A percentile compares a stretch with the other conserved stretches of the same genome.
These are phyloP conservation scores for Lagenidium sp. DNA, from an alignment of 352 stramenopile genomes.

Conservation along the genomic window DNA sequence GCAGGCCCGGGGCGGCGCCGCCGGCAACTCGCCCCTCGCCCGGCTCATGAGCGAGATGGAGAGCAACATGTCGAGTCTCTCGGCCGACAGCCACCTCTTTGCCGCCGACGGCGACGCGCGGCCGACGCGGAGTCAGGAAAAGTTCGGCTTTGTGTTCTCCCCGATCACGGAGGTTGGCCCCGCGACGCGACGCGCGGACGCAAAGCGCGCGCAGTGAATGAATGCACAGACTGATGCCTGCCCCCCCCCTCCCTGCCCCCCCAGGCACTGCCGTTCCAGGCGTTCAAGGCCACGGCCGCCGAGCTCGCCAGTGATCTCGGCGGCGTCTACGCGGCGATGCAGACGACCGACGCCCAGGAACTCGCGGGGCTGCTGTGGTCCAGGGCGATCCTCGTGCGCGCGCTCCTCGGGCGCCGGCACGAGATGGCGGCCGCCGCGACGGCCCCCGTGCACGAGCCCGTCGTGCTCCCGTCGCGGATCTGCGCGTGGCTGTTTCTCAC, in stretches of 20 bases:
- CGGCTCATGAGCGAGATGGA: conserved; percentile 67
- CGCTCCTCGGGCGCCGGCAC: conserved; percentile 9
- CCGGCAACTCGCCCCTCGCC: conserved; percentile 27
- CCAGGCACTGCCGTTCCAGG: conserved; percentile 40
- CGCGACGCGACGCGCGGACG: neutral
- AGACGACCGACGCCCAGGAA: conserved; percentile 36
- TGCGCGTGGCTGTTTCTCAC: conserved; percentile 72
- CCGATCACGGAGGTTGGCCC: conserved; percentile 46
- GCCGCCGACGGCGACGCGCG: conserved; percentile 28
- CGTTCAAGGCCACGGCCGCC: conserved; percentile 42
- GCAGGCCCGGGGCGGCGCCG: conserved; percentile 5
- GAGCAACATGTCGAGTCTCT: conserved; percentile 61
- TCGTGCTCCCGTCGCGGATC: conserved; percentile 42
- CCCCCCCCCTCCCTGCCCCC: no score
- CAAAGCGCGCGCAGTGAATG: no score
- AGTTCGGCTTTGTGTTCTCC: conserved; percentile 79
- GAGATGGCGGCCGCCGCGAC: conserved; percentile 6
- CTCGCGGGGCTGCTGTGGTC: conserved; percentile 56
- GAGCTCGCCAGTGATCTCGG: conserved; percentile 46
- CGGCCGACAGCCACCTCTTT: conserved; percentile 53
- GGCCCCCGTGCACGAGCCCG: neutral
- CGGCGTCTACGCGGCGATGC: conserved; percentile 57
- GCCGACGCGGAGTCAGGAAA: conserved; percentile 28
- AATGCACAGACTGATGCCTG: neutral
- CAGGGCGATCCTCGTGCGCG: conserved; percentile 55